Percentiles rank a stretch among this genome's conserved stretches.
These are phyloP conservation scores for Fimicolochytrium jonesii DNA, from an alignment of 192 early-diverging fungal genomes.

Conservation along the genomic window DNA sequence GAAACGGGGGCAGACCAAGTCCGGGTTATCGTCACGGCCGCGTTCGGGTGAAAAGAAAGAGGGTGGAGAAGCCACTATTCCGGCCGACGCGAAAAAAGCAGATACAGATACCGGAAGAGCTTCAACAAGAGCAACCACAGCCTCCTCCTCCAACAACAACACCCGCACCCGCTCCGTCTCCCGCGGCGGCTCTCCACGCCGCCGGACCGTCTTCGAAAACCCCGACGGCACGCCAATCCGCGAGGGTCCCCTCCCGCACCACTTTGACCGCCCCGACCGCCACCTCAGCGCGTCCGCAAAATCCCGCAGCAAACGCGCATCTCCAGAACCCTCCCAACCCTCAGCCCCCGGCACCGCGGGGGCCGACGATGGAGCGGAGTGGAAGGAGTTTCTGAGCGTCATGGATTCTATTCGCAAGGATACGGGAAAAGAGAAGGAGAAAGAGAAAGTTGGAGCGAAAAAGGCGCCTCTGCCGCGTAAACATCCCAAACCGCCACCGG, in stretches of 20 bases:
- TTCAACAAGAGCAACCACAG: too few relatives aligned
- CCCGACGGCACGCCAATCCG: conserved; percentile 10
- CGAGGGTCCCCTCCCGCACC: conserved; percentile 27
- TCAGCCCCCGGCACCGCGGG: neutral
- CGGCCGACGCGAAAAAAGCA: too few relatives aligned
- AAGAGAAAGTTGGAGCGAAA: too few relatives aligned
- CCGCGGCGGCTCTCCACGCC: neutral
- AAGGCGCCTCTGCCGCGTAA: too few relatives aligned
- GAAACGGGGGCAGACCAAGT: neutral
- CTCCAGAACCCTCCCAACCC: neutral
- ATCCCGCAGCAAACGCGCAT: neutral
- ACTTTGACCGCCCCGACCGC: conserved; percentile 34
- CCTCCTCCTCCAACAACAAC: too few relatives aligned
- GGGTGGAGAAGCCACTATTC: neutral
- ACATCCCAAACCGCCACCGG: too few relatives aligned
- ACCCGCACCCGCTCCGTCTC: too few relatives aligned
- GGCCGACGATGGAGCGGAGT: neutral
- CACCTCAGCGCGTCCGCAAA: conserved; percentile 17
- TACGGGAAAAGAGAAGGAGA: too few relatives aligned
- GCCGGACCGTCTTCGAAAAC: conserved; percentile 6
- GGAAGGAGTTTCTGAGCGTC: too few relatives aligned
- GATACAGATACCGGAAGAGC: too few relatives aligned
- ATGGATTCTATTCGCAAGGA: too few relatives aligned
- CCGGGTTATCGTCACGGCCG: too few relatives aligned
- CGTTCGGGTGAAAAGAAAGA: neutral